phyloP scores from a whole-genome alignment of 768 basidiomycete species.

The Lyophyllum semitale region DNA sequence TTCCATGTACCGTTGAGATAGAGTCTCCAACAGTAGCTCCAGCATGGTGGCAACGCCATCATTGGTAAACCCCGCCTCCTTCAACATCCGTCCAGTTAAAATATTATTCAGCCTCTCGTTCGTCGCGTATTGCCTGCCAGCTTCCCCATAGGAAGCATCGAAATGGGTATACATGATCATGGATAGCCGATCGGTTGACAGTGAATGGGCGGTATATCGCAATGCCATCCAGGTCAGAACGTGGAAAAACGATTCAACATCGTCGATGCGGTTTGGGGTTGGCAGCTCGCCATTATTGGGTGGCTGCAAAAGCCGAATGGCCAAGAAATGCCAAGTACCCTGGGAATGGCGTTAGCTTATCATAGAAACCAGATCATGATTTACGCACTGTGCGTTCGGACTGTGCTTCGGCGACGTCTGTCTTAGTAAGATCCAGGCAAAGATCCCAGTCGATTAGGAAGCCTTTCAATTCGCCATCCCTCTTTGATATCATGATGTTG shows the following conservation, averaged over 20 bases:
- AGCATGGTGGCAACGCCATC: not conserved
- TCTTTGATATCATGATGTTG: not conserved
- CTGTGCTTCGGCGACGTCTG: not conserved
- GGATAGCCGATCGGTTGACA: not conserved
- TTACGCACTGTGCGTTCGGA: not conserved
- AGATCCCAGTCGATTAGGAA: conserved; percentile 9
- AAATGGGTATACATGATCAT: not conserved
- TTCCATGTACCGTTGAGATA: not conserved
- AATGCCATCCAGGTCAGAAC: not conserved
- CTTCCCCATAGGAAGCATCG: not conserved
- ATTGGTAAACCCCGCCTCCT: not conserved
- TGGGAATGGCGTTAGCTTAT: not conserved
- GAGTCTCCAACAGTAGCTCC: not conserved
- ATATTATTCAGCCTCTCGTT: not conserved
- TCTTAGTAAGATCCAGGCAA: not conserved
- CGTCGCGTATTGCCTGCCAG: not conserved
- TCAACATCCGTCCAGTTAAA: not conserved
- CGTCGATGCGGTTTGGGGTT: not conserved
- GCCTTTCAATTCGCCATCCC: not conserved
- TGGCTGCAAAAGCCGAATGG: not conserved
- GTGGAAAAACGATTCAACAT: conserved; percentile 1
- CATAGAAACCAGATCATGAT: not conserved
- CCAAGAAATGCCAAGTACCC: not conserved
- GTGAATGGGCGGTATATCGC: not conserved
- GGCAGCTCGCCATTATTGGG: not conserved